Conservation (phyloP, 2,329 filamentous ascomycete genomes). For the Hypoxylon rubiginosum region DNA sequence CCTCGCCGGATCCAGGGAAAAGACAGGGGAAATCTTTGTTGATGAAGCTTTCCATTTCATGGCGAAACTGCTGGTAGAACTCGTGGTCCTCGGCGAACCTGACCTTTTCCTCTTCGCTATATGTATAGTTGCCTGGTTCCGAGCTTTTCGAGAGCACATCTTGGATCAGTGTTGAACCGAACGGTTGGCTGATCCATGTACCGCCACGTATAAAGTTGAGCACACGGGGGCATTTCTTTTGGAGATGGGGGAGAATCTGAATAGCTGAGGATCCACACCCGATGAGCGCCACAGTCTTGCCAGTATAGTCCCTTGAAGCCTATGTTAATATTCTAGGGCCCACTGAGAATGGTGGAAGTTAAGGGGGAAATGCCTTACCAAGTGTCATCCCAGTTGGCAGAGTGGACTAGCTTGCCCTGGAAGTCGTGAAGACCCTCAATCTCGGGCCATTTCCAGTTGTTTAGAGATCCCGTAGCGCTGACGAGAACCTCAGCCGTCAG, state of each 20-base stretch:
- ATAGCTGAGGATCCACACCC: neutral
- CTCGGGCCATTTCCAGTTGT: slow-evolving; percentile 49
- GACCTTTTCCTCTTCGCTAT: neutral
- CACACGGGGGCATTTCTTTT: neutral
- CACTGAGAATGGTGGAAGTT: slow-evolving; percentile 52
- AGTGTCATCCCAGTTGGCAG: slow-evolving; percentile 50
- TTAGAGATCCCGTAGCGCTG: slow-evolving; percentile 53
- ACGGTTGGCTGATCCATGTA: neutral
- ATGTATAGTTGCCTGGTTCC: neutral
- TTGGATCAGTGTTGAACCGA: neutral
- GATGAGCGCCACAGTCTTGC: neutral
- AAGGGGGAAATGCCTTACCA: slow-evolving; percentile 47
- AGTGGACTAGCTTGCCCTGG: slow-evolving; percentile 50
- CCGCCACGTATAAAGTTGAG: neutral
- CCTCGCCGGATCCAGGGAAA: neutral
- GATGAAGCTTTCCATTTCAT: neutral
- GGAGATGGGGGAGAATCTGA: neutral
- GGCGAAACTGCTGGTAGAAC: neutral
- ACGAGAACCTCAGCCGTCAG: slow-evolving; percentile 35
- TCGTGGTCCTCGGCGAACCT: neutral
- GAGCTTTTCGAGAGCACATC: neutral
- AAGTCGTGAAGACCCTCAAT: slow-evolving; percentile 50
- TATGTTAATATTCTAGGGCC: slow-evolving; percentile 36
- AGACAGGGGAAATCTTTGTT: neutral
- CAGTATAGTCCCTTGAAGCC: neutral